phyloP scores from a whole-genome alignment of 2,329 filamentous ascomycete genomes.

The Trichoderma atrobrunneum region DNA sequence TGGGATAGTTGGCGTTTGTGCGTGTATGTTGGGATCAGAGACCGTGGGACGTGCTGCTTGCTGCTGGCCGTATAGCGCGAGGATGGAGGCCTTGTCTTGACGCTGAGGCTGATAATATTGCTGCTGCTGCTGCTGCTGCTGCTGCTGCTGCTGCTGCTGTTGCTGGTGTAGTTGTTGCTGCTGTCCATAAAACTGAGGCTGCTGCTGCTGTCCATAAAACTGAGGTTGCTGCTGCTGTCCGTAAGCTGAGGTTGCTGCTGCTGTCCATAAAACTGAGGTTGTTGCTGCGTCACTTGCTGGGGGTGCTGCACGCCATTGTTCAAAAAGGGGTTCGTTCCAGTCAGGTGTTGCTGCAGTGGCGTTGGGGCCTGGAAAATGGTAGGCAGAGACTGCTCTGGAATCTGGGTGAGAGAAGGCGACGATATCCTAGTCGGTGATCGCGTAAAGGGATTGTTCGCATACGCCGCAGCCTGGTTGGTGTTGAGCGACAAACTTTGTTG shows the following conservation, averaged over 20 bases:
- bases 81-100: constrained; percentile 69
- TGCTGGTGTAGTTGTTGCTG: constrained; percentile 24
- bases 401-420: constrained; percentile 49
- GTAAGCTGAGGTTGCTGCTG: constrained; percentile 19
- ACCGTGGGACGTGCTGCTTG: constrained; percentile 45
- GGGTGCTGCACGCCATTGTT: constrained; percentile 29
- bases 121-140: constrained; percentile 30
- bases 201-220: constrained; percentile 21
- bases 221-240: constrained; percentile 26
- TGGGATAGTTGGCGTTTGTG: constrained; percentile 29
- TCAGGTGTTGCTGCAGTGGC: constrained; percentile 31
- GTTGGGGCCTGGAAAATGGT: constrained; percentile 39
- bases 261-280: constrained; percentile 25
- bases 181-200: constrained; percentile 25
- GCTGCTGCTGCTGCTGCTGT: constrained; percentile 31
- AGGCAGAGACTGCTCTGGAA: constrained; percentile 51
- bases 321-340: constrained; percentile 40
- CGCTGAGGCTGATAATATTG: constrained; percentile 43
- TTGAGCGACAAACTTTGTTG: constrained; percentile 42
- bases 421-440: constrained; percentile 51
- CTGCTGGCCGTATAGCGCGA: constrained; percentile 69
- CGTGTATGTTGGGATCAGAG: constrained; percentile 30
- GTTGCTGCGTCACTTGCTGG: constrained; percentile 26
- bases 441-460: constrained; percentile 48
- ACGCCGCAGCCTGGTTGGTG: constrained; percentile 35